Conservation (phyloP, 108 stramenopile genomes). For the Skeletonema grethae region DNA sequence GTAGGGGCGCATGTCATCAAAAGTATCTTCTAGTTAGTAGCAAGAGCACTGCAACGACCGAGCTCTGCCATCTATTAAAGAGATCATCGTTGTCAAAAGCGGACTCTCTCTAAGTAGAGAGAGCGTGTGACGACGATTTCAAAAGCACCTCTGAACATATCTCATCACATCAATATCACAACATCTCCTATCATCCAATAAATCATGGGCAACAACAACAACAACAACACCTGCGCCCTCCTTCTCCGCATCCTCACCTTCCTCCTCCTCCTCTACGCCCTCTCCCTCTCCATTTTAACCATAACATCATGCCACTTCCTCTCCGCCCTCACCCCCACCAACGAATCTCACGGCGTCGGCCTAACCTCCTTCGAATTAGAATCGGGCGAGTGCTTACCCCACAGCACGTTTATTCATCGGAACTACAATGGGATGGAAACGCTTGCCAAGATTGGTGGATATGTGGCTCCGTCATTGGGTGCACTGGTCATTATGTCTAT, state of each 20-base stretch:
- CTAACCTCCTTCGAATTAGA: slow-evolving; percentile 32
- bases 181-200: no score
- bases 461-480: slow-evolving; percentile 24
- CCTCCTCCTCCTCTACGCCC: slow-evolving; percentile 31
- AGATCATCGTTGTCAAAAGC: no score
- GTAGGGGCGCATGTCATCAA: no score
- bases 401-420: slow-evolving; percentile 29
- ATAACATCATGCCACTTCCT: slow-evolving; percentile 26
- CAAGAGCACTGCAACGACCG: no score
- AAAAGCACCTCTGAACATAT: no score
- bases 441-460: slow-evolving; percentile 36
- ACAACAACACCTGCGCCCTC: no score
- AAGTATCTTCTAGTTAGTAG: no score
- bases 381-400: slow-evolving; percentile 19
- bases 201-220: no score
- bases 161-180: no score
- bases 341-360: slow-evolving; percentile 37
- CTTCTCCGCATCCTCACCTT: background rate
- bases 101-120: no score
- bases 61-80: no score
- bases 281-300: slow-evolving; percentile 25
- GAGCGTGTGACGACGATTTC: no score
- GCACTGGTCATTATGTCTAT: slow-evolving; percentile 10
- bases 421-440: slow-evolving; percentile 51
- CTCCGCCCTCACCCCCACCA: slow-evolving; percentile 15